Base-by-base conservation (phyloP, 352 stramenopile species). In the Phytopythium oedochilum region DNA sequence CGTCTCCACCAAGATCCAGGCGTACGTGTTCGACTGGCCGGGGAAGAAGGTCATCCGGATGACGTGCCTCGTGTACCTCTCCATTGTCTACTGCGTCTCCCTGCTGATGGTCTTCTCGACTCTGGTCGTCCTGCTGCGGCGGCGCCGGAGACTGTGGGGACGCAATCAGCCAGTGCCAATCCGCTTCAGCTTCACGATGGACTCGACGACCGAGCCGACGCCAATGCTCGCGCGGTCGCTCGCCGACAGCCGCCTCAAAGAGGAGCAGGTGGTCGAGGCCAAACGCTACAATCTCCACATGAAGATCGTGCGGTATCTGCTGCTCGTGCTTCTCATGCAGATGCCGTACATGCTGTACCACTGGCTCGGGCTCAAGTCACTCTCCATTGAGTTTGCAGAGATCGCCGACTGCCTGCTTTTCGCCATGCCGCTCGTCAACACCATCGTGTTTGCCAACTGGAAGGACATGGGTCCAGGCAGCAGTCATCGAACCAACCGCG, bases 391-490 rank as follows among this genome's bases (percentile, higher is more conserved):
- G 4, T 61, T 75, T 12, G 60, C 58, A 22, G 66, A 83, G 39
- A 43, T 83, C 18, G 65, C 70, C 0, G 62, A 75, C 32, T 70
- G 63, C 44, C 48, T 86, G 25, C 28, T 84, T 35, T 75, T 73
- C 38, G 65, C 73, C 34, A 65, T 84, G 2, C 78, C 78, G 25
- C 60, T 81, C 39, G 32, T 84, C 11, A 85, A 88, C 26, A 72
- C 75, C 8, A 70, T 83, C 48, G 69, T 78, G 22, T 86, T 86
- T 42, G 73, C 34, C 12, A 25, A 35, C 34, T 55, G 49, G 49
- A 46, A 45, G 49, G 18, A 55, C 34, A 12, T 46, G 12, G 49
- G 49, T 25, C 12, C 8, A 0, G 35, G 35, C 4, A 11, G 10
- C 14, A 12, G 22, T 2, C 28, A 4, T n/a, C 34, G 17, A 5